Percentiles rank a stretch among this genome's conserved stretches.
Evolutionary conservation across 169 alveolate genomes (phyloP).

Genomic region (Plasmodium berghei): DNA sequence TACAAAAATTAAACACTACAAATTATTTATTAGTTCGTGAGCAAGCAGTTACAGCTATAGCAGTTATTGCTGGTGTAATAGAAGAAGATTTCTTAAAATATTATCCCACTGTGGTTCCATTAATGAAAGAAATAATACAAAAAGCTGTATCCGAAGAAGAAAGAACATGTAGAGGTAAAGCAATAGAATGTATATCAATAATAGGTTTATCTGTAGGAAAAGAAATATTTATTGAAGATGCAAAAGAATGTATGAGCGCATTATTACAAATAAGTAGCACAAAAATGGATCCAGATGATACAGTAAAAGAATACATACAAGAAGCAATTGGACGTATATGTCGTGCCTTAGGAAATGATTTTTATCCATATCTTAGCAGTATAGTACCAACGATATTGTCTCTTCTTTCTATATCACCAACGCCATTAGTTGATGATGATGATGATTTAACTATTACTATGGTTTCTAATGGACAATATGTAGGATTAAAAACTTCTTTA

Average conservation of each 20-base stretch:
- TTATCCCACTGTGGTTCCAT: slow-evolving; percentile 90
- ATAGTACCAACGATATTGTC: slow-evolving; percentile 86
- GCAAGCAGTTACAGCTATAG: slow-evolving; percentile 92
- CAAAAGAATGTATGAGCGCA: slow-evolving; percentile 90
- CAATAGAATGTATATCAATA: slow-evolving; percentile 92
- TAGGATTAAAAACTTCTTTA: slow-evolving; percentile 83
- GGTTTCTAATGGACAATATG: slow-evolving; percentile 85
- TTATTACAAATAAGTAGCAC: slow-evolving; percentile 86
- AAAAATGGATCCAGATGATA: slow-evolving; percentile 90
- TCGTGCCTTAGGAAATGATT: slow-evolving; percentile 89
- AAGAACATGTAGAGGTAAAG: slow-evolving; percentile 91
- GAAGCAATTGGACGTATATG: slow-evolving; percentile 92
- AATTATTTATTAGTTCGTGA: slow-evolving; percentile 86
- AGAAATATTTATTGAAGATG: slow-evolving; percentile 87
- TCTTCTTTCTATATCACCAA: slow-evolving; percentile 33
- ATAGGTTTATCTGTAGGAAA: slow-evolving; percentile 91
- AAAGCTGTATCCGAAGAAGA: slow-evolving; percentile 86
- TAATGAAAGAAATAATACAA: slow-evolving; percentile 86
- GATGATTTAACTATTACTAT: slow-evolving; percentile 83
- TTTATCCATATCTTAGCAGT: slow-evolving; percentile 90
- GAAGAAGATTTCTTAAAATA: slow-evolving; percentile 90
- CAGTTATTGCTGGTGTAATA: slow-evolving; percentile 93
- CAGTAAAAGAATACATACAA: slow-evolving; percentile 89
- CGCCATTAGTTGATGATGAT: slow-evolving; percentile 72
- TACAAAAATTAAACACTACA: slow-evolving; percentile 81